Percentiles rank a stretch among this genome's conserved stretches.
phyloP scores from a whole-genome alignment of 306 rosid genomes.

The Quercus ilex region DNA sequence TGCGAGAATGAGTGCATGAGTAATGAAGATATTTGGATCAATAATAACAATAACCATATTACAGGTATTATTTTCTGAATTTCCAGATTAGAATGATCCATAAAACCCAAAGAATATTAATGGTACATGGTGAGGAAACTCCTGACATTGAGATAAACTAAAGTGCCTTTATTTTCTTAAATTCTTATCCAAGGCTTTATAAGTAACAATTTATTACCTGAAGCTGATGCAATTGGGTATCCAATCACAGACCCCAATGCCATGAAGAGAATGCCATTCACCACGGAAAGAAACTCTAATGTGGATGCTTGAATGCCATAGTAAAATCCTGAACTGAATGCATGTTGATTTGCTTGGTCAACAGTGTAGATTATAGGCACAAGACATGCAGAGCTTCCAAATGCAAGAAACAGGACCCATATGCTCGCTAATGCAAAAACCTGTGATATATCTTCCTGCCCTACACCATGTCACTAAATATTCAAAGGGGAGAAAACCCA shows the following conservation, averaged over 20 bases:
- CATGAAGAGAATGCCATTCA: conserved; percentile 54
- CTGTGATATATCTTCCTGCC: conserved; percentile 98
- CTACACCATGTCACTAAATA: conserved; percentile 91
- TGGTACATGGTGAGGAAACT: not conserved
- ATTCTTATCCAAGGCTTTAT: not conserved
- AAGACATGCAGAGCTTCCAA: conserved; percentile 65
- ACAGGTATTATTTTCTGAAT: not conserved
- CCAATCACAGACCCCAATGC: conserved; percentile 61
- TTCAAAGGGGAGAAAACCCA: conserved; percentile 36
- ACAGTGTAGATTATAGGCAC: conserved; percentile 56
- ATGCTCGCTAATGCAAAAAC: conserved; percentile 74
- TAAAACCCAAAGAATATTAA: not conserved
- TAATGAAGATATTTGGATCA: not conserved
- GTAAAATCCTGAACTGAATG: conserved; percentile 41
- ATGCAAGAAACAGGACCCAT: conserved; percentile 71
- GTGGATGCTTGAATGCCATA: conserved; percentile 42
- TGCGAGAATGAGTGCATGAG: conserved; percentile 25
- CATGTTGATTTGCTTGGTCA: conserved; percentile 53
- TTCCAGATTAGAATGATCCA: not conserved
- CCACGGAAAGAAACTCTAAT: conserved; percentile 36
- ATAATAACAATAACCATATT: not conserved
- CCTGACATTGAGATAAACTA: not conserved
- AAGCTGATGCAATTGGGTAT: conserved; percentile 69
- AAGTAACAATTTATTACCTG: conserved; percentile 42
- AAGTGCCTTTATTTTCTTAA: not conserved